Evolutionary conservation across 2,329 filamentous ascomycete species (phyloP), one percentile per base, ranked within the genome.

Genomic region (Erysiphe neolycopersici): DNA sequence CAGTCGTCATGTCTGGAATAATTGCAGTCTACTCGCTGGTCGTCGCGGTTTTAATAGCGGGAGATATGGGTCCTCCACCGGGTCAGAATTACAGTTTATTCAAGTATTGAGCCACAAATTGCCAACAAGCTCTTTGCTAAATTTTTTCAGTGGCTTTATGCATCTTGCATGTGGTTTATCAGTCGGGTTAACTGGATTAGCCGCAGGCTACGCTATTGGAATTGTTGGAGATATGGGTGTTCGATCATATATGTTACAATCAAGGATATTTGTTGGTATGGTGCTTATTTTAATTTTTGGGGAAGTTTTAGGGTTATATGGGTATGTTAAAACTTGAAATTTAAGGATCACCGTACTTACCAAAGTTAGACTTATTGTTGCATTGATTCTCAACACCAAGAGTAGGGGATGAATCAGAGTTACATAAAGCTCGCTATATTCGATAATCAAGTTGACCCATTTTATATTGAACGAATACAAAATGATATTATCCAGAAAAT

Each of bases 1-100:
- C 81, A 49, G 80, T 89, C 51, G 77, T 98, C 66, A 98, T 98
- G 89, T 92, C 89, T 54, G 89, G 89, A 73, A 98, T 98, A 59
- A 83, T 98, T 56, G 89, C 89, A 46, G 89, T 98, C 52, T 98
- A 98, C 64, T 82, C 85, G 43, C 79, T 98, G 53, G 89, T 98
- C 56, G 85, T 98, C 53, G 80, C 87, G 16, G 89, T 98, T 56
- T 73, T 98, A 52, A 98, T 98, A 59, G 82, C 84, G 45, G 79
- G 83, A 61, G 83, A 93, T 60, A 74, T 95, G 59, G 70, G 68
- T 42, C 80, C 84, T 26, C 79, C 77, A 45, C 67, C 70, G 14
- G 63, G 63, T 17, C 64, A 69, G 51, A 59, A 68, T 57, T 93
- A 92, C 64, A 84, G 76, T 56, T 66, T 95, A 50, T 98, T 89